These are phyloP conservation scores for Epithele typhae DNA, from an alignment of 768 basidiomycete genomes.

Conservation along the genomic window DNA sequence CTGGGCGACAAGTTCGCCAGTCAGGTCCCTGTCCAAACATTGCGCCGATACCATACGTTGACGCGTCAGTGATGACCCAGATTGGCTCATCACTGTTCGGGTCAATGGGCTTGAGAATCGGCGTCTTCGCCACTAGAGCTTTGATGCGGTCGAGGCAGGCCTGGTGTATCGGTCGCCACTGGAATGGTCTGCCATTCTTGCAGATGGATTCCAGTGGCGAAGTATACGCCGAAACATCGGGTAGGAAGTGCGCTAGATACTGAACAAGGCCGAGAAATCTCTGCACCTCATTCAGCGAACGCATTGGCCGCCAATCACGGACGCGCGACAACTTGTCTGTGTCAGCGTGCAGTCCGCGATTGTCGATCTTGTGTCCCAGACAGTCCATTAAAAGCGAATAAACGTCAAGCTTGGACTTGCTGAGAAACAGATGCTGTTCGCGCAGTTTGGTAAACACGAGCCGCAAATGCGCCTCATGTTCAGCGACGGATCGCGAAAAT, in stretches of 20 bases:
- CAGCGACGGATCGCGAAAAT: slow-evolving; percentile 31
- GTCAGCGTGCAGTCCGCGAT: slow-evolving; percentile 33
- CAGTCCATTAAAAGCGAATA: slow-evolving; percentile 30
- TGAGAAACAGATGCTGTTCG: slow-evolving; percentile 28
- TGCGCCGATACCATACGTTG: slow-evolving; percentile 14
- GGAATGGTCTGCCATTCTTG: slow-evolving; percentile 24
- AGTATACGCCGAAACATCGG: slow-evolving; percentile 30
- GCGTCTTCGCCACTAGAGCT: slow-evolving; percentile 2
- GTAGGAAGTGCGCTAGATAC: slow-evolving; percentile 34
- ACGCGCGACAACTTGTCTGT: slow-evolving; percentile 32
- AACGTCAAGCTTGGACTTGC: slow-evolving; percentile 30
- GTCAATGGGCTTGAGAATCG: slow-evolving; percentile 17
- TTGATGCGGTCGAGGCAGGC: slow-evolving; percentile 21
- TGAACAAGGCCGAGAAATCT: slow-evolving; percentile 37
- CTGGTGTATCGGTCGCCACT: slow-evolving; percentile 19
- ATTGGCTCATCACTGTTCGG: slow-evolving; percentile 6
- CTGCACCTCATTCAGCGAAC: slow-evolving; percentile 32
- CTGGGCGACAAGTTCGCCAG: slow-evolving; percentile 22
- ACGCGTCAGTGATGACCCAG: slow-evolving; percentile 22
- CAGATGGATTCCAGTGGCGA: slow-evolving; percentile 27
- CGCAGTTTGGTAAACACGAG: slow-evolving; percentile 28
- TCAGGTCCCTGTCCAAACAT: slow-evolving; percentile 24
- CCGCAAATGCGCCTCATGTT: slow-evolving; percentile 32
- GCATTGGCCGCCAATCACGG: slow-evolving; percentile 30
- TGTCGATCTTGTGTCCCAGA: slow-evolving; percentile 38